Evolutionary conservation across 306 rosid species (phyloP), one percentile per base, ranked within the genome.

Genomic region (Inga leiocalycina): DNA sequence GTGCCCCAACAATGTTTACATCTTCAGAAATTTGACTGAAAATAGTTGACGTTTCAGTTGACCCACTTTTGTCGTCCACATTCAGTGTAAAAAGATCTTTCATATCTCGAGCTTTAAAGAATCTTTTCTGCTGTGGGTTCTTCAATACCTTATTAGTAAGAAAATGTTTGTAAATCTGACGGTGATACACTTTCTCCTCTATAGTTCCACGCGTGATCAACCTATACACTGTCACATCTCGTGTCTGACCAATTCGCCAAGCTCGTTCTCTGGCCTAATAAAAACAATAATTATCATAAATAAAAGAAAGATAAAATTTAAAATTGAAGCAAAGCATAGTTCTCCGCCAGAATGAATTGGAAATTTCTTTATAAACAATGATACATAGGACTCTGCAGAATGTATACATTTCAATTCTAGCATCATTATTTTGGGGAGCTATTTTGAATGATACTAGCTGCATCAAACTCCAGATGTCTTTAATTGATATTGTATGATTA

Each of bases 161-260:
- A 89, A 91, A 96, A 88, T 96, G 99, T 81, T 94, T 96, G 90
- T 96, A 96, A 85, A 94, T 96, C 88, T 96, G 99, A 75, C 99
- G 89, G 87, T 96, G 97, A 88, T 96, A 96, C 41, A 96, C 97
- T 85, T 94, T 94, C 91, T 94, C 99, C 90, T 96, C 98, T 78
- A 96, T 92, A 56, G 99, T 94, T 86, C 99, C 98, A 45, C 97
- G 92, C 16, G 97, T 96, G 79, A 96, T 94, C 88, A 94, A 91
- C 88, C 99, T 94, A 83, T 94, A 96, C 54, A 96, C 89, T 48
- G 94, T 93, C 27, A 96, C 99, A 76, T 96, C 99, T 79, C 94
- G 91, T 86, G 91, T 90, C 91, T 96, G 99, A 89, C 99, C 99
- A 75, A 96, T 94, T 81, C 99, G 94, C 99, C 97, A 96, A 72